Evolutionary conservation across 768 basidiomycete species (phyloP), one percentile per base, ranked within the genome.

Genomic region (Amanita rubescens): DNA sequence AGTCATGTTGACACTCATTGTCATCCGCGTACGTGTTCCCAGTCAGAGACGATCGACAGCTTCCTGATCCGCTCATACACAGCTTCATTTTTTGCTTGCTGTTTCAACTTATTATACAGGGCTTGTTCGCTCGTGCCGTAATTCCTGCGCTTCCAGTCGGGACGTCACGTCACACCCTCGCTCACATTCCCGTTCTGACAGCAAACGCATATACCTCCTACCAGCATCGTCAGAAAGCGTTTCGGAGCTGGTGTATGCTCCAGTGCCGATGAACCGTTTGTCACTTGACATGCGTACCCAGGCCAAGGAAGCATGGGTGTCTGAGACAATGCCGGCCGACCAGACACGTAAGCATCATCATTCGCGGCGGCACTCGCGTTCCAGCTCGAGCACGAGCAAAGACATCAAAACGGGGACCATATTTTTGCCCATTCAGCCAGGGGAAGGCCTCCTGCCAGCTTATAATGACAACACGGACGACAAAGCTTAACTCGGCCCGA

Each of bases 31-130:
- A 64, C 67, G 83, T 74, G 14, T 27, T 39, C 3, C 37, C 17
- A n/a, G 20, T 24, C 55, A 35, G 27, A 42, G 22, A 25, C 48
- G 30, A 49, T 55, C 38, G 49, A n/a, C 11, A 20, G 22, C 37
- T 37, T 37, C 30, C 49, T 32, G 25, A 41, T 38, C 27, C 37
- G n/a, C 27, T 51, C 4, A 41, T 48, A 20, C 27, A 41, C 57
- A 89, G 87, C 73, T 90, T 49, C 88, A 90, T 65, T 86, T 88
- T 67, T 77, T 90, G 33, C 73, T 90, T 55, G 79, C 85, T 2
- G 75, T 91, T 10, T 79, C 85, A 6, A 84, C 77, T 48, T 81
- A 82, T 58, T 83, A 87, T 64, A 68, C 74, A 7, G 73, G 78
- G 41, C 70, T 89, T 34, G 67, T 70, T 25, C 77, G 78, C n/a